Conservation (phyloP, 1,284 basidiomycete genomes). For the Sphaerobolus stellatus region DNA sequence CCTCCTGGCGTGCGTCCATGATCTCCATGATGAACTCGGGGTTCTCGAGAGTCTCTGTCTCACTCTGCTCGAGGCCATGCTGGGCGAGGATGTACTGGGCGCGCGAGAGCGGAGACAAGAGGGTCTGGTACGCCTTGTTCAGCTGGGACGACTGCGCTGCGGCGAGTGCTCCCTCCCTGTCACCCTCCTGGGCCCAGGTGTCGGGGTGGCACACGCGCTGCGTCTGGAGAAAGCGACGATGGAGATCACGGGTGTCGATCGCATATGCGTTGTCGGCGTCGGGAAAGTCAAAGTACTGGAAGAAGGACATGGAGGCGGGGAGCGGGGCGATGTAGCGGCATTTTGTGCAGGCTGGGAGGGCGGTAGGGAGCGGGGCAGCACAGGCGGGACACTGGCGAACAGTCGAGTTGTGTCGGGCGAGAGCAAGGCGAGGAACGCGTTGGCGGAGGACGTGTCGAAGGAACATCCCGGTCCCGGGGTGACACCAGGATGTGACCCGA, state of each 20-base stretch:
- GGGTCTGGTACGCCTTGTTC: slow-evolving; percentile 74
- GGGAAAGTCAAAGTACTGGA: slow-evolving; percentile 61
- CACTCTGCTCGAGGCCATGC: slow-evolving; percentile 60
- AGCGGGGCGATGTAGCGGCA: slow-evolving; percentile 66
- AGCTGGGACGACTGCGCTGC: slow-evolving; percentile 65
- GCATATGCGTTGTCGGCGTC: slow-evolving; percentile 59
- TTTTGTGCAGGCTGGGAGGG: slow-evolving; percentile 64
- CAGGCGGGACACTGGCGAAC: slow-evolving; percentile 55
- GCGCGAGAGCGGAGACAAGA: slow-evolving; percentile 63
- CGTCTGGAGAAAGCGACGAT: slow-evolving; percentile 59
- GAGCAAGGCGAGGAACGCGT: not conserved
- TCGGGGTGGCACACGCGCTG: slow-evolving; percentile 83
- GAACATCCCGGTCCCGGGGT: not conserved
- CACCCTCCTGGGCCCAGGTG: slow-evolving; percentile 64
- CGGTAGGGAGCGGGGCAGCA: slow-evolving; percentile 51
- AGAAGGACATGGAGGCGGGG: slow-evolving; percentile 49
- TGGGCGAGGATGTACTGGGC: slow-evolving; percentile 70
- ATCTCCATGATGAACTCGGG: slow-evolving; percentile 73
- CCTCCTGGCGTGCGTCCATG: slow-evolving; percentile 77
- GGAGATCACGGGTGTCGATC: slow-evolving; percentile 54
- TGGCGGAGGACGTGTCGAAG: not conserved
- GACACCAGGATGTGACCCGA: not conserved
- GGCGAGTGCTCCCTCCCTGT: slow-evolving; percentile 61
- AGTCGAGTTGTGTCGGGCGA: slow-evolving; percentile 1
- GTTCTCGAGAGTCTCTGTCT: slow-evolving; percentile 78